Conservation (phyloP, 1,139 yeast species). For the Magnusiomyces suaveolens region DNA sequence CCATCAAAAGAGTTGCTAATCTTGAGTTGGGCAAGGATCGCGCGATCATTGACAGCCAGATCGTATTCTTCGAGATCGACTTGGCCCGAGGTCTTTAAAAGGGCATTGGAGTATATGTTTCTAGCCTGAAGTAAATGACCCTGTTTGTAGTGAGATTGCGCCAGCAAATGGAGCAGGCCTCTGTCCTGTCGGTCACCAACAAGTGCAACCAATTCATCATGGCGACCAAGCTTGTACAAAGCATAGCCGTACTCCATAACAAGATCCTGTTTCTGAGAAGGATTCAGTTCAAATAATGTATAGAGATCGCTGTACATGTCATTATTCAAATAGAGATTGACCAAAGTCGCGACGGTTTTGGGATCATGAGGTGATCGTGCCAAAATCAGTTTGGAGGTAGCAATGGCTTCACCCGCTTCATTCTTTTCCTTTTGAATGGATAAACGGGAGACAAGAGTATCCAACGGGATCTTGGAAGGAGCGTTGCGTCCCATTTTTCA, state of each 20-base stretch:
- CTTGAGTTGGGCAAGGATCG: constrained; percentile 49
- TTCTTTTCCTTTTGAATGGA: constrained; percentile 40
- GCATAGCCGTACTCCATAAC: constrained; percentile 55
- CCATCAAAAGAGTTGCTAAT: constrained; percentile 13
- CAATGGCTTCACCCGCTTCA: constrained; percentile 41
- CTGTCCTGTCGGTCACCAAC: constrained; percentile 29
- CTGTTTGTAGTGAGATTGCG: constrained; percentile 64
- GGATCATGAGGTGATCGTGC: constrained; percentile 39
- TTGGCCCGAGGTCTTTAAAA: constrained; percentile 29
- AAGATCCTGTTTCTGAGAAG: constrained; percentile 12
- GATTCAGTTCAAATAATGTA: constrained; percentile 28
- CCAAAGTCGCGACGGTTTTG: constrained; percentile 48
- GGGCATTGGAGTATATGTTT: constrained; percentile 40
- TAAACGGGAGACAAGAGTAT: constrained; percentile 39
- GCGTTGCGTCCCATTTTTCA: background rate
- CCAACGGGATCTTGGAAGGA: constrained; percentile 21
- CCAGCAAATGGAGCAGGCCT: constrained; percentile 65
- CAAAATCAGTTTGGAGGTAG: constrained; percentile 37
- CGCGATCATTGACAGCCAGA: constrained; percentile 58
- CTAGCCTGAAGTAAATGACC: constrained; percentile 53
- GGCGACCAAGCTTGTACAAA: constrained; percentile 54
- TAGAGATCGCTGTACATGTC: constrained; percentile 57
- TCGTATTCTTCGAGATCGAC: constrained; percentile 41
- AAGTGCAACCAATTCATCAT: constrained; percentile 35
- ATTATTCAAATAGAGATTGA: constrained; percentile 62